Evolutionary conservation across 768 basidiomycete genomes (phyloP), one percentile per base, ranked within the genome.

Genomic region (Rhizopogon salebrosus): DNA sequence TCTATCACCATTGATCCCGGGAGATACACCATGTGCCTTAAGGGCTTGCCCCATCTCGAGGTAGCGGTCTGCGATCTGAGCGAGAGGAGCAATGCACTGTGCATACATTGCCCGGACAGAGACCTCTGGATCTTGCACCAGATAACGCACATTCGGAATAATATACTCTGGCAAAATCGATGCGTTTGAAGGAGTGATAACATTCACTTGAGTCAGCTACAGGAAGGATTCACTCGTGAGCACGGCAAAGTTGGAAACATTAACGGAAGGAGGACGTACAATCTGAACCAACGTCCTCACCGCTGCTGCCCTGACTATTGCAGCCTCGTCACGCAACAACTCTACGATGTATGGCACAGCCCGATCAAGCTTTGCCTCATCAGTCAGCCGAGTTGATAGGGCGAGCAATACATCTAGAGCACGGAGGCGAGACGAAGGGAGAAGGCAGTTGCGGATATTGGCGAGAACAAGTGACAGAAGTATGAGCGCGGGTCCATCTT

Each of bases 101-200:
- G 95, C 97, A 62, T 89, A 85, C 69, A 89, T 73, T 69, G 82
- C 69, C 69, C 97, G 76, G 3, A 88, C 85, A n/a, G 85, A 86
- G 0, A 92, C 79, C 58, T 98, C 94, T 1, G 85, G 75, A 63
- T 98, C 97, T 46, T 83, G 79, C 0, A 88, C 80, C 6, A 99
- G 77, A 56, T 92, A 84, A 34, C 82, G 80, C 61, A 92, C 81
- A 62, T 97, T 91, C 1, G 94, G 95, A 26, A 98, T 83, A 59
- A 98, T 89, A 66, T 98, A 99, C 68, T 98, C 95, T 0, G 94
- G 90, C 62, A 98, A 89, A 23, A 98, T 89, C 7, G 90, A 63
- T 65, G 75, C 74, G 45, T 81, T 81, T 0, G 77, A 77, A 6
- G 79, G 79, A 3, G 81, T 80, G 49, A 92, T 89, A 7, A 85